Base-by-base conservation (phyloP, 768 basidiomycete species). In the Cyclocybe aegerita region DNA sequence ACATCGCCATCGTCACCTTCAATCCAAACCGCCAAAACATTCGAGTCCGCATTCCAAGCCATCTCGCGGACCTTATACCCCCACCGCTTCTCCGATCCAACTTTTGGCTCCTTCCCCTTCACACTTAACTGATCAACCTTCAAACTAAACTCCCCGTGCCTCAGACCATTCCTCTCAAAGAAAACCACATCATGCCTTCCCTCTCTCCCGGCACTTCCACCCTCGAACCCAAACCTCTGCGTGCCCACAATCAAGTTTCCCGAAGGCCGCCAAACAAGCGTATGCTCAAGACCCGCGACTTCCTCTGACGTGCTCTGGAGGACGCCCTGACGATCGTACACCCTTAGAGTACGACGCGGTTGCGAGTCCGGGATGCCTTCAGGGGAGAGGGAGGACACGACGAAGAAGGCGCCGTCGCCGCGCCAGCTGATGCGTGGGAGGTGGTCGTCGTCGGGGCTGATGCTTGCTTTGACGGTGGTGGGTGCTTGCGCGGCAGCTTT, bases 131-230 rank as follows among this genome's bases (percentile, higher is more conserved):
- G 67, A 1, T 53, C 64, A 8, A 66, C 64, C 17, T 75, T 70
- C 34, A 98, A 63, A 33, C 74, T 77, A 65, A 97, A 98, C 48
- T 97, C 93, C 4, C 93, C 91, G 60, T 97, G 90, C 52, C 94
- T 71, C 52, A 99, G 68, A 1, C 97, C 97, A 66, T 99, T 99
- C 57, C 93, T 75, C 71, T 99, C 97, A 52, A 96, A 94, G 70
- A 98, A 96, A 0, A 98, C 83, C 6, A 98, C 74, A 58, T 96
- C 92, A 60, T 96, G 88, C 50, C 79, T 75, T 14, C 80, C 86
- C 46, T 79, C 82, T 55, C 75, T 82, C 7, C 83, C 88, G 17
- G 75, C 66, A 40, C 87, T 81, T 48, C 82, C 85, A 9, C 86
- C 85, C 49, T 85, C 83, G 41, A 81, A 82, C 0, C 93, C 92